Percentiles rank a stretch among this genome's conserved stretches.
phyloP scores from a whole-genome alignment of 2,329 filamentous ascomycete genomes.

The Parafenestella ontariensis region DNA sequence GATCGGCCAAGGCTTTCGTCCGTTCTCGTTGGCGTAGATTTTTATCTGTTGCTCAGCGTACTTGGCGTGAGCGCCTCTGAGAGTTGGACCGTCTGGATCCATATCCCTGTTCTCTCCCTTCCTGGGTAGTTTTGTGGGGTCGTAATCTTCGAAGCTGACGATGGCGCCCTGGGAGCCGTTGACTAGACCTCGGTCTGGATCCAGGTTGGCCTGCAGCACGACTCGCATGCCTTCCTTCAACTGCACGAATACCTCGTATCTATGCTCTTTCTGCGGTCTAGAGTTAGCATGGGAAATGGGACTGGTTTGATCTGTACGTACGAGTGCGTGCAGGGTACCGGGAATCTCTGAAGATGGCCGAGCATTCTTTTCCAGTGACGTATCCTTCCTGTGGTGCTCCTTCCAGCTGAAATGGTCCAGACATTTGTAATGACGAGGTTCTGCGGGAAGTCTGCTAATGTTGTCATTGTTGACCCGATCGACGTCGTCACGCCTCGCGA shows the following conservation, averaged over 20 bases:
- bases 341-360: conserved; percentile 12
- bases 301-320: not conserved
- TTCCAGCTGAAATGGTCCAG: conserved; percentile 55
- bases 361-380: conserved; percentile 16
- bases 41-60: conserved; percentile 49
- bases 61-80: conserved; percentile 50
- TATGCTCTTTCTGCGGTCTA: conserved; percentile 50
- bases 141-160: conserved; percentile 47
- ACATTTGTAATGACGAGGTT: conserved; percentile 35
- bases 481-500: conserved; percentile 50
- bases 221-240: conserved; percentile 62
- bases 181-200: conserved; percentile 36
- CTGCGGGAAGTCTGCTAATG: conserved; percentile 39
- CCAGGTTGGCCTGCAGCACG: conserved; percentile 61
- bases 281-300: not conserved
- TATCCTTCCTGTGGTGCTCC: conserved; percentile 29
- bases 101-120: conserved; percentile 17
- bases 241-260: conserved; percentile 53
- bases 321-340: conserved; percentile 29
- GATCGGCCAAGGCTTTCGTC: conserved; percentile 56
- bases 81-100: conserved; percentile 11
- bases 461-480: conserved; percentile 42
- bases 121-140: conserved; percentile 34
- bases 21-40: conserved; percentile 47
- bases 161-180: conserved; percentile 47